Percentiles rank a stretch among this genome's conserved stretches.
Evolutionary conservation across 78 protist genomes (phyloP).

Genomic region (Capsaspora owczarzaki): DNA sequence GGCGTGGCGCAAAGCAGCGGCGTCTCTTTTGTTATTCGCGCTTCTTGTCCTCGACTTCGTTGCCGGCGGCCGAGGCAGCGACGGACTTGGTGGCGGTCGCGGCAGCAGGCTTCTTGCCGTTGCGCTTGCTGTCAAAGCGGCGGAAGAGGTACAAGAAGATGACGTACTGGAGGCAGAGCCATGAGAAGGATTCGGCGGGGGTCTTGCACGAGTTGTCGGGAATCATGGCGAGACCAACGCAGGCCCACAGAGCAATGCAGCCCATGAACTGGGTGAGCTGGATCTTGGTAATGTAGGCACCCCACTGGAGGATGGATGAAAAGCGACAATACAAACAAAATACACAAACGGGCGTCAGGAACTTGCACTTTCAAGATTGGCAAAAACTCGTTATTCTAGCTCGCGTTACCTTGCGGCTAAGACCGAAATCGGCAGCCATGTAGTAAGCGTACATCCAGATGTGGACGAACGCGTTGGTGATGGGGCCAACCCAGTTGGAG

Average conservation of each 20-base stretch:
- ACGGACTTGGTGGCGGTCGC: too few species aligned
- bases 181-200: background rate
- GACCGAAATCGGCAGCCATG: slow-evolving; percentile 4
- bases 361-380: background rate
- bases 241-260: background rate
- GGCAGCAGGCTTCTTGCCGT: too few species aligned
- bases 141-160: background rate
- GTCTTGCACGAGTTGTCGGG: background rate
- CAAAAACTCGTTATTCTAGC: background rate
- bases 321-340: background rate
- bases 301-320: background rate
- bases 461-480: slow-evolving; percentile 38
- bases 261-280: slow-evolving; percentile 16
- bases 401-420: background rate
- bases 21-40: too few species aligned
- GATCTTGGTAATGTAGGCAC: slow-evolving; percentile 16
- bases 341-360: background rate
- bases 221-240: background rate
- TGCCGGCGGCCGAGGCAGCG: too few species aligned
- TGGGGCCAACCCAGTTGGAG: slow-evolving; percentile 20
- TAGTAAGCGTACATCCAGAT: slow-evolving; percentile 41
- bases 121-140: background rate
- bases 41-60: too few species aligned
- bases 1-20: too few species aligned
- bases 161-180: background rate